phyloP scores from a whole-genome alignment of 495 filamentous ascomycete species.

The Aspergillus funiculosus region DNA sequence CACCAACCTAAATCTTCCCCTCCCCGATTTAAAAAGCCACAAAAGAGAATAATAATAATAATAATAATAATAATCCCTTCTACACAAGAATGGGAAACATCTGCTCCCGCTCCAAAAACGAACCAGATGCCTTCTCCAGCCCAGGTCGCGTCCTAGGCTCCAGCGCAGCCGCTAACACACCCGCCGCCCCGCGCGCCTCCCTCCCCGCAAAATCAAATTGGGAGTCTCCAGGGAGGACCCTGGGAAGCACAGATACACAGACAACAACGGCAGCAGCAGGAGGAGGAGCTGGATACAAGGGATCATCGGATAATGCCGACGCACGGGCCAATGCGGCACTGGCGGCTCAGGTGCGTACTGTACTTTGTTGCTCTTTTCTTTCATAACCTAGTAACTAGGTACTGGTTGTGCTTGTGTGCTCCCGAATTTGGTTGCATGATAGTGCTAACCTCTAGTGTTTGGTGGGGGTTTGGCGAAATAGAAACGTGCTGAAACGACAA shows the following conservation, averaged over 20 bases:
- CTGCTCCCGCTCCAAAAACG: constrained; percentile 60
- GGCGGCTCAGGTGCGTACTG: constrained; percentile 57
- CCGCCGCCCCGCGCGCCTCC: constrained; percentile 30
- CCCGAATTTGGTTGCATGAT: background rate
- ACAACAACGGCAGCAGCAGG: too few species aligned
- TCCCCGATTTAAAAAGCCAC: too few species aligned
- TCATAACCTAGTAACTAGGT: background rate
- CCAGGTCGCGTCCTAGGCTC: constrained; percentile 58
- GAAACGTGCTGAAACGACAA: constrained; percentile 36
- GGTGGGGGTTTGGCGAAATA: too few species aligned
- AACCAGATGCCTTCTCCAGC: constrained; percentile 49
- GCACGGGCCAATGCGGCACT: constrained; percentile 51
- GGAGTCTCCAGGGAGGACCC: constrained; percentile 50
- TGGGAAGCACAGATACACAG: constrained; percentile 42
- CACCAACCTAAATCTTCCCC: too few species aligned
- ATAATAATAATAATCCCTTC: too few species aligned
- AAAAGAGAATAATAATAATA: too few species aligned
- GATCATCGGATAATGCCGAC: constrained; percentile 44
- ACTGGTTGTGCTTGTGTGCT: background rate
- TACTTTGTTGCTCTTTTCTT: background rate
- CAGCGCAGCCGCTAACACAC: constrained; percentile 31
- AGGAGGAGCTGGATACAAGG: too few species aligned
- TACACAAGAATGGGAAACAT: constrained; percentile 65
- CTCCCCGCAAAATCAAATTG: constrained; percentile 38
- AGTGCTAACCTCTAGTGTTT: constrained; percentile 3